Conservation (phyloP, 2,329 filamentous ascomycete genomes). For the Xylariomycetidae sp. region DNA sequence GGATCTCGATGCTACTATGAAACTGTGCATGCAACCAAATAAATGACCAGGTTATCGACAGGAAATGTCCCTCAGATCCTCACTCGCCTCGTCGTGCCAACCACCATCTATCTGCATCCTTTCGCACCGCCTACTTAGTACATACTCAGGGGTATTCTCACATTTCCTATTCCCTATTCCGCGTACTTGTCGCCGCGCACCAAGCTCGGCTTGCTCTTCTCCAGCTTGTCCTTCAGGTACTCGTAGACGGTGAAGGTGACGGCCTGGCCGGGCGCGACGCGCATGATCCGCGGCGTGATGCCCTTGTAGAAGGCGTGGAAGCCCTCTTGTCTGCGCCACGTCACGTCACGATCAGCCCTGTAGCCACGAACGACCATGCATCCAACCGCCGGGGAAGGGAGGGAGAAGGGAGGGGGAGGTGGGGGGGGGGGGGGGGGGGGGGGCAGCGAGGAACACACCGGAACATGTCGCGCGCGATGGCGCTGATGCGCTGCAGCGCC, state of each 20-base stretch:
- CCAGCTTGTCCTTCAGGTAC: slow-evolving; percentile 65
- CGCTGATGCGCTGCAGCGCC: slow-evolving; percentile 69
- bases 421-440: not conserved
- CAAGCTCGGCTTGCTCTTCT: slow-evolving; percentile 55
- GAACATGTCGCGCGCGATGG: slow-evolving; percentile 80
- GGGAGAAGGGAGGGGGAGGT: not conserved
- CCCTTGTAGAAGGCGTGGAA: slow-evolving; percentile 97
- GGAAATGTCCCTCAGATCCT: too few species aligned
- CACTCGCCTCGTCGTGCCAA: too few species aligned
- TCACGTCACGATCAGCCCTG: slow-evolving; percentile 33
- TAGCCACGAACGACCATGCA: slow-evolving; percentile 8
- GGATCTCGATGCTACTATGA: not conserved
- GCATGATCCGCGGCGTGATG: slow-evolving; percentile 95
- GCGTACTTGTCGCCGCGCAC: slow-evolving; percentile 60
- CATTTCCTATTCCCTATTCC: too few species aligned
- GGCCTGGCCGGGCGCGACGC: slow-evolving; percentile 91
- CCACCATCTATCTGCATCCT: too few species aligned
- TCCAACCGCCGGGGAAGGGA: slow-evolving; percentile 1
- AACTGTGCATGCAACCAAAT: not conserved
- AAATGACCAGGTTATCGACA: too few species aligned
- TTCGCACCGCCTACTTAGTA: too few species aligned
- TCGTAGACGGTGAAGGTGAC: slow-evolving; percentile 74
- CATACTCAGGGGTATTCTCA: too few species aligned
- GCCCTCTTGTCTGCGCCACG: slow-evolving; percentile 65
- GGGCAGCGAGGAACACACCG: slow-evolving; percentile 47